These are phyloP conservation scores for Pestalotiopsis sp. DNA, from an alignment of 2,329 filamentous ascomycete genomes.

Conservation along the genomic window DNA sequence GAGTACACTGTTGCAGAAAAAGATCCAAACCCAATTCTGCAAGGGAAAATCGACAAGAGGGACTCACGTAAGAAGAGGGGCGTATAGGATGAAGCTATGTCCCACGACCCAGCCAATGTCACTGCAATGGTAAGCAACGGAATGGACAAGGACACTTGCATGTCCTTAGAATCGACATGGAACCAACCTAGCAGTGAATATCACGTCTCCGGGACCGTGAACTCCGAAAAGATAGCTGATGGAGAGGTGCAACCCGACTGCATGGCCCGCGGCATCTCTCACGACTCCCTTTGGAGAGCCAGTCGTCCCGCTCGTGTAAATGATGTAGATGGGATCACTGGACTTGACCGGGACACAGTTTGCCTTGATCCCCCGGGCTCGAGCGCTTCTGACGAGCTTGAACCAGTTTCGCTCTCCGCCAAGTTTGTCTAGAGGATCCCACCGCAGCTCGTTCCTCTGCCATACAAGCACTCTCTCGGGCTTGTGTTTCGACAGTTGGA, in stretches of 20 bases:
- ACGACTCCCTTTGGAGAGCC: slow-evolving; percentile 22
- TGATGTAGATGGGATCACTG: slow-evolving; percentile 15
- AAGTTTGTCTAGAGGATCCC: slow-evolving; percentile 70
- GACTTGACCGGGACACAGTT: slow-evolving; percentile 73
- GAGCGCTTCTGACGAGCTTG: slow-evolving; percentile 71
- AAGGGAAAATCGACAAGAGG: not conserved
- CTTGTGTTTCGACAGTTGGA: slow-evolving; percentile 69
- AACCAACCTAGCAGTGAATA: slow-evolving; percentile 49
- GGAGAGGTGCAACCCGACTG: slow-evolving; percentile 80
- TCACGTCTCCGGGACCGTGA: slow-evolving; percentile 79
- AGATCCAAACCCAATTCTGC: too few species aligned
- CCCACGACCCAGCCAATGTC: slow-evolving; percentile 95
- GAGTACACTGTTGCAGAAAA: too few species aligned
- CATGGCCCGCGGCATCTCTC: slow-evolving; percentile 82
- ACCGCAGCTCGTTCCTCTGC: slow-evolving; percentile 78
- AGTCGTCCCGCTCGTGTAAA: slow-evolving; percentile 18
- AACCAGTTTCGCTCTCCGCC: slow-evolving; percentile 80
- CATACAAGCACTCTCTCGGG: slow-evolving; percentile 76
- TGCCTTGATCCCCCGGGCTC: slow-evolving; percentile 67
- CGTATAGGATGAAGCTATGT: slow-evolving; percentile 87
- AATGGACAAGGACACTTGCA: not conserved
- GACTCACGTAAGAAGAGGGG: slow-evolving; percentile 68
- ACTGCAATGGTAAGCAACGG: slow-evolving; percentile 3
- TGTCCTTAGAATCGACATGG: not conserved
- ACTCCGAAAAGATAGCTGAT: slow-evolving; percentile 84